These are phyloP conservation scores for Clavulina sp. DNA, from an alignment of 768 basidiomycete genomes.

Conservation along the genomic window DNA sequence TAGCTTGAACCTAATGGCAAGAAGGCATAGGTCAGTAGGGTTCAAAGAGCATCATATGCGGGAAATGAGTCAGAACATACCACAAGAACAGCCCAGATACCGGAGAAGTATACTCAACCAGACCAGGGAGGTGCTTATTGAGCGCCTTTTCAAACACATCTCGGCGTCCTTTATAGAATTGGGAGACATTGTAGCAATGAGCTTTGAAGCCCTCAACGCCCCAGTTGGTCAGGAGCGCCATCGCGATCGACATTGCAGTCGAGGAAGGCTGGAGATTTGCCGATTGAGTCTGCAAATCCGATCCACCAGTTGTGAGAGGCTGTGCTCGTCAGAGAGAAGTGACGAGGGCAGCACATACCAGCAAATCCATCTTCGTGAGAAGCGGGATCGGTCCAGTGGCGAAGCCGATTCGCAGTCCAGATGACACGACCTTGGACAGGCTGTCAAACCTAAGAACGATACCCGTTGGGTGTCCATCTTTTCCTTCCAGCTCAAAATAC, in stretches of 20 bases:
- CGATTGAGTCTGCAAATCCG: slow-evolving; percentile 32
- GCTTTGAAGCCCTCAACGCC: slow-evolving; percentile 54
- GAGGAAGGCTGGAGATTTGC: slow-evolving; percentile 51
- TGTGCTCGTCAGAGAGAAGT: not conserved
- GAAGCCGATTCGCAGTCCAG: slow-evolving; percentile 69
- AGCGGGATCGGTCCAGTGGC: slow-evolving; percentile 55
- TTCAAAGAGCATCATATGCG: not conserved
- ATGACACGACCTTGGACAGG: slow-evolving; percentile 64
- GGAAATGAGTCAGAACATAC: slow-evolving; percentile 25
- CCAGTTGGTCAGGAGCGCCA: slow-evolving; percentile 47
- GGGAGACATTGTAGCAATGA: slow-evolving; percentile 52
- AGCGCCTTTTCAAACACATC: slow-evolving; percentile 65
- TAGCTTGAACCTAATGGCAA: slow-evolving; percentile 46
- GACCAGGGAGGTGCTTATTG: slow-evolving; percentile 53
- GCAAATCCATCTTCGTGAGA: slow-evolving; percentile 48
- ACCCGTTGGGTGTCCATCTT: slow-evolving; percentile 33
- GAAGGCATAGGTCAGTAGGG: slow-evolving; percentile 1
- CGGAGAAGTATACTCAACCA: slow-evolving; percentile 56
- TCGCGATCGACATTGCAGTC: slow-evolving; percentile 44
- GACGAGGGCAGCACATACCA: slow-evolving; percentile 28
- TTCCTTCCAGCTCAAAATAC: slow-evolving; percentile 65
- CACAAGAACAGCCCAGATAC: slow-evolving; percentile 85
- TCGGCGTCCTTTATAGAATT: slow-evolving; percentile 54
- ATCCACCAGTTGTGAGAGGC: not conserved
- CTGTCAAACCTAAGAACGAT: slow-evolving; percentile 80